Evolutionary conservation across 495 filamentous ascomycete genomes (phyloP).

Genomic region (Cryomyces minteri): DNA sequence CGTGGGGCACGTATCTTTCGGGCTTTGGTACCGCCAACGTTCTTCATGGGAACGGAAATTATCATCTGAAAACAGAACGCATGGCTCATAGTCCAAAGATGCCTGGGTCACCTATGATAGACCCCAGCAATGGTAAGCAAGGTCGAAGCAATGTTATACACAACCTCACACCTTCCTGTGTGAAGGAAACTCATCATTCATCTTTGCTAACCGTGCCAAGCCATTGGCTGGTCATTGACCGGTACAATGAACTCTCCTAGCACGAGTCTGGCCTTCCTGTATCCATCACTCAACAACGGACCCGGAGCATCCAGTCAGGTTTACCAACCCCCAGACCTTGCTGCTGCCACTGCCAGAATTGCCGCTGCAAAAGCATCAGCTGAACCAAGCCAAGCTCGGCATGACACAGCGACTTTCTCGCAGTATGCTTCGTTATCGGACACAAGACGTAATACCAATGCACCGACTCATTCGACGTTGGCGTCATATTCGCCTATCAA

Average conservation of each 20-base stretch:
- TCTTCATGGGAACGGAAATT: too few relatives aligned
- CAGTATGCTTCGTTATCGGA: conserved; percentile 3
- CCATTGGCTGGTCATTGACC: conserved; percentile 62
- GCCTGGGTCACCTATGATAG: too few relatives aligned
- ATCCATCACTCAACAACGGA: conserved; percentile 25
- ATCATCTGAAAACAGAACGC: too few relatives aligned
- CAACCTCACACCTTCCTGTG: too few relatives aligned
- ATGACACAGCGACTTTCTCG: background rate
- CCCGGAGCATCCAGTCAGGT: conserved; percentile 2
- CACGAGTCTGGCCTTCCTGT: conserved; percentile 56
- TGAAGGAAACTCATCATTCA: background rate
- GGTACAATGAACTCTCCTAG: conserved; percentile 69
- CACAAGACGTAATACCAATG: too few relatives aligned
- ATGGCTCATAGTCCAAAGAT: too few relatives aligned
- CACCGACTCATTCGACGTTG: too few relatives aligned
- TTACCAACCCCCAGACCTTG: conserved; percentile 9
- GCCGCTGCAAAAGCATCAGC: conserved; percentile 1
- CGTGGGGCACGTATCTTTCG: conserved; percentile 13
- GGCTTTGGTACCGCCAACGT: too few relatives aligned
- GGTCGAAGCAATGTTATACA: too few relatives aligned
- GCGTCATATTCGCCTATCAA: conserved; percentile 1
- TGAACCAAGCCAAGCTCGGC: background rate
- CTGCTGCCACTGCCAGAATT: conserved; percentile 5
- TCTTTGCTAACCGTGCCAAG: conserved; percentile 11
- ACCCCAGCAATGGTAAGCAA: too few relatives aligned